Percentiles rank a stretch among this genome's conserved stretches.
Evolutionary conservation across 1,284 basidiomycete genomes (phyloP).

Genomic region (Marasmius oreades): DNA sequence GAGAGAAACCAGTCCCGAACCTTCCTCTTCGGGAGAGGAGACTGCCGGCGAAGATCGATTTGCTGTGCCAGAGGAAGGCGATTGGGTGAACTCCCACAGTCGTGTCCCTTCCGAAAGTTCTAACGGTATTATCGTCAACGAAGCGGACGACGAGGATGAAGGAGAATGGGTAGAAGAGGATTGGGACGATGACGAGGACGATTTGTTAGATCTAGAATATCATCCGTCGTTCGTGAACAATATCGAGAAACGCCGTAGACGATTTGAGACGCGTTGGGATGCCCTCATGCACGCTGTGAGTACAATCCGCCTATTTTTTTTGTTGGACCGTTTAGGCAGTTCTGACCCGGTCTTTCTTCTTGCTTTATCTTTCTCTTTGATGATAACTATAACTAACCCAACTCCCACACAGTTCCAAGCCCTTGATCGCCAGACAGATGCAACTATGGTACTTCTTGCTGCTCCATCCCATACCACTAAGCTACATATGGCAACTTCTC

Average conservation of each 20-base stretch:
- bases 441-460: conserved; percentile 69
- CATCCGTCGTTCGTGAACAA: conserved; percentile 68
- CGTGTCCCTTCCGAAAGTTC: conserved; percentile 16
- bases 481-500: conserved; percentile 58
- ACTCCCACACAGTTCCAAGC: conserved; percentile 56
- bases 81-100: conserved; percentile 27
- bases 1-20: conserved; percentile 72
- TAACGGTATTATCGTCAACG: conserved; percentile 15
- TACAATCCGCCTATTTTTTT: conserved; percentile 11
- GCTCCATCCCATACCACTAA: conserved; percentile 68
- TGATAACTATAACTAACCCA: background rate
- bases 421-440: conserved; percentile 74
- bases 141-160: conserved; percentile 38
- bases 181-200: conserved; percentile 62
- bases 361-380: background rate
- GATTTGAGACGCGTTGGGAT: conserved; percentile 75
- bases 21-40: conserved; percentile 52
- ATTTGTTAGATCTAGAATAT: conserved; percentile 70
- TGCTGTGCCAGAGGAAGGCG: conserved; percentile 33
- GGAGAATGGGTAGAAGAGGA: conserved; percentile 76
- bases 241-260: conserved; percentile 59
- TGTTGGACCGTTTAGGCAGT: background rate
- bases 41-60: conserved; percentile 50
- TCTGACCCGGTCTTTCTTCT: conserved; percentile 16
- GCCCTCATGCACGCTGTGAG: conserved; percentile 64